Percentiles rank a stretch among this genome's conserved stretches.
phyloP scores from a whole-genome alignment of 441 rosid genomes.

The Pelargonium myrrhifolium region DNA sequence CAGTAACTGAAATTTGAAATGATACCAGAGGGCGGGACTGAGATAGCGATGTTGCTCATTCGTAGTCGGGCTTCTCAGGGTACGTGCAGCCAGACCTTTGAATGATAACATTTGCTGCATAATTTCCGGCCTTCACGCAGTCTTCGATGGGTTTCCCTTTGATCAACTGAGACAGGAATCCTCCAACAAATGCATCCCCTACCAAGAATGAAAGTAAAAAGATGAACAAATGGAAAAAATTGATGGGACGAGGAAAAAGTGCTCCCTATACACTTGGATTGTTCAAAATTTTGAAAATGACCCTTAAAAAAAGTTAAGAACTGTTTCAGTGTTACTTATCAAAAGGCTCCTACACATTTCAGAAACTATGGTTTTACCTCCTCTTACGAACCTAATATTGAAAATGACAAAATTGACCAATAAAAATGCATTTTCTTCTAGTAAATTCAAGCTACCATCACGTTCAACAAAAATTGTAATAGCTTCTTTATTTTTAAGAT shows the following conservation, averaged over 20 bases:
- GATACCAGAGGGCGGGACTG: not conserved
- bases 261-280: no score
- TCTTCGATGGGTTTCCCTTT: constrained; percentile 61
- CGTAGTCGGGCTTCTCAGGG: constrained; percentile 54
- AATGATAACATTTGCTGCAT: constrained; percentile 77
- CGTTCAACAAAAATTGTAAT: no score
- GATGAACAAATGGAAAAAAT: not conserved
- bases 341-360: no score
- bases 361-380: no score
- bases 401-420: no score
- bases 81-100: constrained; percentile 95
- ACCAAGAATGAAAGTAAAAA: not conserved
- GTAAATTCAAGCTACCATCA: no score
- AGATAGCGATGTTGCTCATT: not conserved
- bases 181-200: constrained; percentile 98
- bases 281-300: not conserved
- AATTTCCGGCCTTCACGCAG: constrained; percentile 79
- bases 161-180: constrained; percentile 76
- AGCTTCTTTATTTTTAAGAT: no score
- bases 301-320: not conserved
- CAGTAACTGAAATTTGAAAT: not conserved
- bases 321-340: no score
- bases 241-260: not conserved
- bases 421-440: no score
- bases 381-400: no score